Evolutionary conservation across 768 basidiomycete genomes (phyloP), one percentile per base, ranked within the genome.

Genomic region (Amanita brunnescens): DNA sequence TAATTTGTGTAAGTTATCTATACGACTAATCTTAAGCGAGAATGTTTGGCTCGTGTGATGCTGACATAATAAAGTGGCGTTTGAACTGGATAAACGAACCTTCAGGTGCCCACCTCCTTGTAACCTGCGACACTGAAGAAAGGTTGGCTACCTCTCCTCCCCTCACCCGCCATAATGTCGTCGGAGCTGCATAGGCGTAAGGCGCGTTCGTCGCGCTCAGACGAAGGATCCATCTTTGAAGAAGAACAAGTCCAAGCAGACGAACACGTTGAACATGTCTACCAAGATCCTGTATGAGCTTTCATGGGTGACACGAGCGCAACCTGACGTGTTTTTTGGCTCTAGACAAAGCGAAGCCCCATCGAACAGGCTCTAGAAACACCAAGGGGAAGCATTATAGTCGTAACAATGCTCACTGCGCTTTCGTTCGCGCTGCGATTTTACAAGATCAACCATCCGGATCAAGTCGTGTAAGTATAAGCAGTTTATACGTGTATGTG

Each of bases 401-500:
- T 84, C n/a, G 79, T 87, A 39, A 73, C 71, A 40, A 60, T 75
- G 13, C 73, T 91, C 39, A 92, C 91, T 16, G 72, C 79, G 2
- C 65, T 91, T 45, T 87, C 91, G 18, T 90, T 93, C 64, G 82
- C 81, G 16, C 62, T 92, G 55, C 83, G 93, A 30, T 93, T 94
- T 71, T 95, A 89, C 76, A 91, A 94, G 73, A 91, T 95, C 64
- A 90, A 85, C 63, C 84, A 90, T 63, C 93, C 92, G 39, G 90
- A 93, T 74, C 87, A 92, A 71, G 91, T 94, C 55, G 91, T 94
- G 90, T 92, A 68, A 63, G 89, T 76, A n/a, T n/a, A 29, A 39
- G 3, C 35, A 35, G 29, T 49, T 43, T 26, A 39, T 45, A 33
- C 14, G 21, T 46, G 35, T 45, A 24, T 29, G n/a, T 38, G 44